phyloP scores from a whole-genome alignment of 306 rosid genomes.

The Vigna radiata region DNA sequence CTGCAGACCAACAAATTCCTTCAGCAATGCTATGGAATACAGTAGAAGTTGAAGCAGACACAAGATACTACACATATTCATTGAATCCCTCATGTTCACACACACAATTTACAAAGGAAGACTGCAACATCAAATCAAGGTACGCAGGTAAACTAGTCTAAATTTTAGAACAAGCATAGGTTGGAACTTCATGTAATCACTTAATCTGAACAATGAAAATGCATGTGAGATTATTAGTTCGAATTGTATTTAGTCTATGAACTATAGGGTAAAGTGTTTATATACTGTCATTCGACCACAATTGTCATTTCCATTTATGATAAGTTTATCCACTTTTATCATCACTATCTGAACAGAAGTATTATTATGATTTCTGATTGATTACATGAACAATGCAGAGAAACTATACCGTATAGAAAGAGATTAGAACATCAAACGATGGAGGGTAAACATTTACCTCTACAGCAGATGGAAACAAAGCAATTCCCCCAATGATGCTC shows the following conservation, averaged over 20 bases:
- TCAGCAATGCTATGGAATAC: constrained; percentile 10
- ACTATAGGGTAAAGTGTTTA: neutral
- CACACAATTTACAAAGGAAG: neutral
- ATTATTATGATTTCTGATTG: neutral
- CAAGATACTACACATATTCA: neutral
- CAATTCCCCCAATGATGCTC: constrained; percentile 90
- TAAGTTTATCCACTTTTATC: neutral
- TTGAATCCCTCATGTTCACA: constrained; percentile 1
- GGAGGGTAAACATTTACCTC: constrained; percentile 59
- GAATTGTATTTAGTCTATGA: neutral
- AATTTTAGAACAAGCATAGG: neutral
- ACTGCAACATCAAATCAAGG: neutral
- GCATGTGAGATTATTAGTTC: neutral
- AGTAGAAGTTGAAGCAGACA: neutral
- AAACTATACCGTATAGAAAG: neutral
- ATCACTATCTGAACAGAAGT: neutral
- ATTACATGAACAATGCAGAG: no score
- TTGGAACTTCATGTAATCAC: neutral
- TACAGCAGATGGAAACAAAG: constrained; percentile 79
- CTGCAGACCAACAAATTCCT: constrained; percentile 47
- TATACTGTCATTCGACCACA: neutral
- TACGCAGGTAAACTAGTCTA: constrained; percentile 1
- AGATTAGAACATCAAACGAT: constrained; percentile 15
- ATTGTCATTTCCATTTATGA: neutral
- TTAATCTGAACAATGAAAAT: constrained; percentile 8